Evolutionary conservation across 129 eudicot genomes (phyloP), one percentile per base, ranked within the genome.

Genomic region (Gnaphalium uliginosum): DNA sequence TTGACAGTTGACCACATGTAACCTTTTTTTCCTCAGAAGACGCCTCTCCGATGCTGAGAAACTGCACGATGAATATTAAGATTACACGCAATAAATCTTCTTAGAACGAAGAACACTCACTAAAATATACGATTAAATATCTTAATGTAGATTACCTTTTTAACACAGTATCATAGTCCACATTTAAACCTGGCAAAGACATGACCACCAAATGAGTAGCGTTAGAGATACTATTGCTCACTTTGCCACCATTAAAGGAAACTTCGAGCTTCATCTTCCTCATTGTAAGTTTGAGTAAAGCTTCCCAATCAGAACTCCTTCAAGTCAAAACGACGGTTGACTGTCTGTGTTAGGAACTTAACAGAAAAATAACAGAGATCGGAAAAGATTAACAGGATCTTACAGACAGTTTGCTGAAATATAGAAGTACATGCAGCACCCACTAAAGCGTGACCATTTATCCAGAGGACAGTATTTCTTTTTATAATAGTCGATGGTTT

Each of bases 251-350:
- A 53, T 89, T 87, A 19, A 77, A 66, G 61, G 82, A 89, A 79
- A 95, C 86, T 78, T 86, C 94, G 71, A 95, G 79, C 78, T 82
- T 91, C 94, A 95, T 87, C 79, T 97, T 87, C 72, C 87, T 89
- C 80, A 79, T 73, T 51, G 94, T 75, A 78, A 95, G 79, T 73
- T 91, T 87, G 72, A 87, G 74, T 53, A 86, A 67, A 66, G 85
- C 69, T 50, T 86, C 86, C 88, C 85, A 86, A 58, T 85, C 92
- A 43, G 50, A 29, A 72, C 77, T 77, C 73, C 89, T 86, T 25
- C 35, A 76, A 21, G 33, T 71, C 75, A 37, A 68, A 81, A 3
- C 48, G 62, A 78, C 22, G 62, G 58, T 72, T 63, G 66, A 58
- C 19, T 4, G 63, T 59, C 25, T 25, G 41, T 17, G 35, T 74